Conservation (phyloP, 139 green algal genomes). For the Zygnema cylindricum region DNA sequence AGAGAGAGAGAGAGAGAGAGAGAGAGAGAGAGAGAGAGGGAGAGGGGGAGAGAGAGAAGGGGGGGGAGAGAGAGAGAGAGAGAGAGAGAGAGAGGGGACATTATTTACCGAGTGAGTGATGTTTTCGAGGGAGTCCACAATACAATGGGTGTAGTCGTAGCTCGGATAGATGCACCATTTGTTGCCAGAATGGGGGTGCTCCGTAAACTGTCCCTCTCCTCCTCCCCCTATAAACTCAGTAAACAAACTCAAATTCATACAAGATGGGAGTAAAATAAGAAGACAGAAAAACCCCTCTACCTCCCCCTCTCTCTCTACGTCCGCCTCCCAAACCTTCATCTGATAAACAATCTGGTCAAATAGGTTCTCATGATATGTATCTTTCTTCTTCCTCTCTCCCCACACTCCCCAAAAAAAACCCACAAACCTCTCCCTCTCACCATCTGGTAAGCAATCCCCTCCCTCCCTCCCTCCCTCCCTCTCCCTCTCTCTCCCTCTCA, state of each 20-base stretch:
- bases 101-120: conserved; percentile 87
- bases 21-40: background rate
- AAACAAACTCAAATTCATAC: background rate
- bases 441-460: too few species aligned
- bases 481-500: conserved; percentile 24
- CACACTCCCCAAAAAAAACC: too few species aligned
- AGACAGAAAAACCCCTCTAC: too few species aligned
- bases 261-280: too few species aligned
- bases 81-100: conserved; percentile 20
- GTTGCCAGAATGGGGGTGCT: conserved; percentile 88
- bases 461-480: too few species aligned
- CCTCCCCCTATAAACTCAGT: background rate
- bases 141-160: conserved; percentile 99
- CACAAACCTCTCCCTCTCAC: too few species aligned
- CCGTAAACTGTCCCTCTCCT: conserved; percentile 50
- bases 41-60: background rate
- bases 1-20: background rate
- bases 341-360: too few species aligned
- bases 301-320: too few species aligned
- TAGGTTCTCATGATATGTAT: too few species aligned
- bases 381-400: too few species aligned
- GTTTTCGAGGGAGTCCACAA: conserved; percentile 97
- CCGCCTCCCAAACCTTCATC: too few species aligned
- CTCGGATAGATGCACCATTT: conserved; percentile 98
- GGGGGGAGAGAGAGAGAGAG: background rate